Evolutionary conservation across 176 grass and related monocot species (phyloP).

Genomic region (Paspalum vaginatum): DNA sequence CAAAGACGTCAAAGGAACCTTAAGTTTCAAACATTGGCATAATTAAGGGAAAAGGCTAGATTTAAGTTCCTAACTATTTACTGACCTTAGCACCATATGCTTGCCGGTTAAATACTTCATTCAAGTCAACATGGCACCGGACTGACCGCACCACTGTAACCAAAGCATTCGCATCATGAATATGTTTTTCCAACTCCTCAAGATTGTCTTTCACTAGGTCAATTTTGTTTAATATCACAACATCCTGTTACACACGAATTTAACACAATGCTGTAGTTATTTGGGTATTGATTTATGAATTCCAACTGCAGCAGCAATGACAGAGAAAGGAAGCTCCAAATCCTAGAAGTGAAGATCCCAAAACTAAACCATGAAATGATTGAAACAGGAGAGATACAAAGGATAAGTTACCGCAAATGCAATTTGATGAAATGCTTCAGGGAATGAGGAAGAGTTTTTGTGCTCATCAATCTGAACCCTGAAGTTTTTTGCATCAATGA

Average conservation of each 20-base stretch:
- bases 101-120: conserved; percentile 76
- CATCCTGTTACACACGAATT: conserved; percentile 58
- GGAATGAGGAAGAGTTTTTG: conserved; percentile 67
- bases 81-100: conserved; percentile 82
- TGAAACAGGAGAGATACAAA: conserved; percentile 6
- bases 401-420: conserved; percentile 82
- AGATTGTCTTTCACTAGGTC: conserved; percentile 72
- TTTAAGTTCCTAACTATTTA: conserved; percentile 31
- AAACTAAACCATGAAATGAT: conserved; percentile 28
- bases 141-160: conserved; percentile 74
- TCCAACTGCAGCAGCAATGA: background rate
- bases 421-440: conserved; percentile 95
- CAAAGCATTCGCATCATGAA: conserved; percentile 72
- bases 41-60: conserved; percentile 28
- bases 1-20: background rate
- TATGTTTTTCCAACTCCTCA: conserved; percentile 79
- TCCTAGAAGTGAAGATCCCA: conserved; percentile 20
- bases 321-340: background rate
- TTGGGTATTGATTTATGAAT: conserved; percentile 12
- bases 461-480: conserved; percentile 85
- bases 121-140: conserved; percentile 83
- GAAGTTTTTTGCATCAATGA: conserved; percentile 93
- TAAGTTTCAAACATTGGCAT: background rate
- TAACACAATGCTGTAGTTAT: conserved; percentile 14
- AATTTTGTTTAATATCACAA: conserved; percentile 98